Evolutionary conservation across 2,329 filamentous ascomycete genomes (phyloP).

Genomic region (Botrytis fabae): DNA sequence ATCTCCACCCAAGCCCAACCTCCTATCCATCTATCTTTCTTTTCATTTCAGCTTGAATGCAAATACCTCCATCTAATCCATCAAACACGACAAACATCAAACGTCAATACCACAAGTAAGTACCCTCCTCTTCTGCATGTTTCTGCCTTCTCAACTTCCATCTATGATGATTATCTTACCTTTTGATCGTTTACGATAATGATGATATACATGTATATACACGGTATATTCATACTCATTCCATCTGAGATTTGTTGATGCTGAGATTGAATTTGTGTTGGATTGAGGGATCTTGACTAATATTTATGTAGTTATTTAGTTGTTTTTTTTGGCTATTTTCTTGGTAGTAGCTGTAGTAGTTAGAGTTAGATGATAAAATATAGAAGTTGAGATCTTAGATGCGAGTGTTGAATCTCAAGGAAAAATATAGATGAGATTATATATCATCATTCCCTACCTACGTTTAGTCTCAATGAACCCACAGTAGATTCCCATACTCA

Average conservation of each 20-base stretch:
- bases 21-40: too few relatives aligned
- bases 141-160: not conserved
- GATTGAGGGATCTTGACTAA: not conserved
- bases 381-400: not conserved
- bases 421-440: not conserved
- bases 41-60: too few relatives aligned
- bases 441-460: not conserved
- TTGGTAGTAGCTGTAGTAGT: not conserved
- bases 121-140: too few relatives aligned
- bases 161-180: not conserved
- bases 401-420: fast-evolving
- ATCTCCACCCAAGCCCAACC: too few relatives aligned
- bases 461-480: too few relatives aligned
- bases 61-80: fast-evolving
- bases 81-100: not conserved
- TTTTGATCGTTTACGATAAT: not conserved
- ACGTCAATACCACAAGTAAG: not conserved
- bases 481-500: too few relatives aligned
- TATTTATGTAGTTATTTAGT: not conserved
- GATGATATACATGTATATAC: not conserved
- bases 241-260: not conserved
- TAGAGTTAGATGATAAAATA: fast-evolving
- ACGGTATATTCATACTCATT: not conserved
- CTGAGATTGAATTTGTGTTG: not conserved
- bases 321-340: too few relatives aligned